phyloP scores from a whole-genome alignment of 345 rosid genomes.

The Luvunga scandens region DNA sequence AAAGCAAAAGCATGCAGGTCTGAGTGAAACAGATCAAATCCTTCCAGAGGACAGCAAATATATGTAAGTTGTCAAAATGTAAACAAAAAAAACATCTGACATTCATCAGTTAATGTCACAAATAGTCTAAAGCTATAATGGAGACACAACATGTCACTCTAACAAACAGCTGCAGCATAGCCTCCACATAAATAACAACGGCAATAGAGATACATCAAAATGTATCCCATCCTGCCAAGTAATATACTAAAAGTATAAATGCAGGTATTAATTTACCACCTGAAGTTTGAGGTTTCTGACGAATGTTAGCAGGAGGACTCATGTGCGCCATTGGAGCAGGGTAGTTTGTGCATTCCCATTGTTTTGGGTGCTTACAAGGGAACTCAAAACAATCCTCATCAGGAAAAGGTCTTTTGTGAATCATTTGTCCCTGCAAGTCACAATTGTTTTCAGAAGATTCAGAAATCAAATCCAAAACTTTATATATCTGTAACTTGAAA shows the following conservation, averaged over 20 bases:
- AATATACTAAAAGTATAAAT: background rate
- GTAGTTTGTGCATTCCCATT: constrained; percentile 28
- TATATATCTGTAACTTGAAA: background rate
- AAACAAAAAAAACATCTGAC: background rate
- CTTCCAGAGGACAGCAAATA: background rate
- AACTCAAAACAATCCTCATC: constrained; percentile 42
- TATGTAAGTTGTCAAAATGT: background rate
- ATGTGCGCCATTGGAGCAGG: constrained; percentile 17
- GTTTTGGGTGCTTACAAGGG: constrained; percentile 45
- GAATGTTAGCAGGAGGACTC: constrained; percentile 15
- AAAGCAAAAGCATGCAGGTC: background rate
- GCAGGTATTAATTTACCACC: constrained; percentile 30
- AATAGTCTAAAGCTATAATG: background rate
- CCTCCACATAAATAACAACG: background rate
- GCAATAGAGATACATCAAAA: background rate
- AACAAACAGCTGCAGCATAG: background rate
- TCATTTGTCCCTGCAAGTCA: constrained; percentile 39
- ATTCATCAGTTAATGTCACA: background rate
- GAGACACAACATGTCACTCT: background rate
- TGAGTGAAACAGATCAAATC: background rate
- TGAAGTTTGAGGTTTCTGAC: constrained; percentile 16
- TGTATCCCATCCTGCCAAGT: background rate
- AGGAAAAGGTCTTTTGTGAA: constrained; percentile 46
- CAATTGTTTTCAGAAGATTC: background rate
- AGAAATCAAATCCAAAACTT: background rate